Conservation (phyloP, 805 yeast genomes). For the Barnettozyma vustinii region DNA sequence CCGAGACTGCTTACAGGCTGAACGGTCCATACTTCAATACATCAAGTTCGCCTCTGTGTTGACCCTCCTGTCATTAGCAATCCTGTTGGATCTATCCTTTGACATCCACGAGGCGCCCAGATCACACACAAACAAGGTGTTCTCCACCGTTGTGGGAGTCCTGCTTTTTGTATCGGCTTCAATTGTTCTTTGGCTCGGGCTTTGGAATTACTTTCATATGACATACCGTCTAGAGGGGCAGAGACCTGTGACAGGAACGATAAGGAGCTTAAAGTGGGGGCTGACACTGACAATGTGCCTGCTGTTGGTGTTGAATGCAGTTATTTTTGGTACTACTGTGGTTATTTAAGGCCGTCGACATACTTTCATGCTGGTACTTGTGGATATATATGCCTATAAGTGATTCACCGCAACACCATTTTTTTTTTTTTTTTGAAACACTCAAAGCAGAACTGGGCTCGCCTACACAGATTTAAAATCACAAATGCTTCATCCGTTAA, state of each 20-base stretch:
- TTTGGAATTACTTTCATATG: constrained; percentile 19
- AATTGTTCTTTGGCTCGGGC: constrained; percentile 13
- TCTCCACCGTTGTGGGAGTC: constrained; percentile 12
- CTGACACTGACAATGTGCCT: constrained; percentile 1
- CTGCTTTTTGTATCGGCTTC: constrained; percentile 11
- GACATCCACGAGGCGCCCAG: not conserved
- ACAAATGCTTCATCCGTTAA: not conserved
- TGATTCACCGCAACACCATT: too few relatives aligned
- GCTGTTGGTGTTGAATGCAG: constrained; percentile 3
- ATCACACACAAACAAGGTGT: not conserved
- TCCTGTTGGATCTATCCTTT: constrained; percentile 18
- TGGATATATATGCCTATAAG: too few relatives aligned
- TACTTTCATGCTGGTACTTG: not conserved
- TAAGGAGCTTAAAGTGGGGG: constrained; percentile 12
- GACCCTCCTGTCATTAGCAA: constrained; percentile 17
- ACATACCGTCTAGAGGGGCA: constrained; percentile 15
- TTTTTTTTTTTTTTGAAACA: too few relatives aligned
- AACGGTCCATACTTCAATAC: constrained; percentile 19
- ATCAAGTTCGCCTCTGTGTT: constrained; percentile 20
- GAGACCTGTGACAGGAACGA: constrained; percentile 10
- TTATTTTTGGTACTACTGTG: not conserved
- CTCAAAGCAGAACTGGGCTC: not conserved
- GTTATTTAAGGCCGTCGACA: too few relatives aligned
- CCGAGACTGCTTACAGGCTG: constrained; percentile 26
- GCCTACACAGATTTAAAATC: not conserved